phyloP scores from a whole-genome alignment of 148 eudicot species.

The Chenopodium berlandieri region DNA sequence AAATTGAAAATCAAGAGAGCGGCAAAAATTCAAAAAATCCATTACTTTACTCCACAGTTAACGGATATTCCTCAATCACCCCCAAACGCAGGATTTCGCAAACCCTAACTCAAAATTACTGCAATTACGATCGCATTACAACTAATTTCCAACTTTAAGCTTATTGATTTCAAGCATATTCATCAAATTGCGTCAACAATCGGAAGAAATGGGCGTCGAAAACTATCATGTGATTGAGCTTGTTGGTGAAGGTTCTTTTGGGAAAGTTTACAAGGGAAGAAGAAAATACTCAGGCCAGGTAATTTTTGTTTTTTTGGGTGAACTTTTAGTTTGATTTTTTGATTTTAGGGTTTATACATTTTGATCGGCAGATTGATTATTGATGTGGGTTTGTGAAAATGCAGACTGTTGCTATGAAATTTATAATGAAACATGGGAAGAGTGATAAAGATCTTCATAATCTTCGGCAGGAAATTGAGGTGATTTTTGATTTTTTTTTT shows the following conservation, averaged over 20 bases:
- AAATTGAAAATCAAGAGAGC: slow-evolving; percentile 1
- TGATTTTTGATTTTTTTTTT: slow-evolving; percentile 17
- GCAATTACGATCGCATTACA: background rate
- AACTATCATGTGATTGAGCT: slow-evolving; percentile 93
- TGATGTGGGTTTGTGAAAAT: slow-evolving; percentile 3
- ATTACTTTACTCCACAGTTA: background rate
- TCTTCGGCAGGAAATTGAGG: slow-evolving; percentile 96
- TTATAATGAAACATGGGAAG: slow-evolving; percentile 89
- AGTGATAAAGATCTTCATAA: slow-evolving; percentile 93
- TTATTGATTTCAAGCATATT: background rate
- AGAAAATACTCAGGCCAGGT: slow-evolving; percentile 85
- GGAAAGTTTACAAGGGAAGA: slow-evolving; percentile 94
- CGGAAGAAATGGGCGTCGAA: slow-evolving; percentile 67
- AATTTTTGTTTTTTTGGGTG: background rate
- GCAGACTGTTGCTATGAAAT: slow-evolving; percentile 98
- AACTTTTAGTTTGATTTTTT: background rate
- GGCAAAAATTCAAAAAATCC: background rate
- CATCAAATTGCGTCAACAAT: too few relatives aligned
- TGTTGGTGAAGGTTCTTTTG: slow-evolving; percentile 97
- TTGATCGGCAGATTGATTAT: background rate
- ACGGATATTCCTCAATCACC: background rate
- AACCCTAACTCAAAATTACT: background rate
- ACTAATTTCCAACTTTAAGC: background rate
- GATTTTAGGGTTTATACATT: background rate
- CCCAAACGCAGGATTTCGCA: background rate